Percentiles rank a stretch among this genome's conserved stretches.
Evolutionary conservation across 164 flowering plant genomes (phyloP).

Genomic region (Saururus chinensis): DNA sequence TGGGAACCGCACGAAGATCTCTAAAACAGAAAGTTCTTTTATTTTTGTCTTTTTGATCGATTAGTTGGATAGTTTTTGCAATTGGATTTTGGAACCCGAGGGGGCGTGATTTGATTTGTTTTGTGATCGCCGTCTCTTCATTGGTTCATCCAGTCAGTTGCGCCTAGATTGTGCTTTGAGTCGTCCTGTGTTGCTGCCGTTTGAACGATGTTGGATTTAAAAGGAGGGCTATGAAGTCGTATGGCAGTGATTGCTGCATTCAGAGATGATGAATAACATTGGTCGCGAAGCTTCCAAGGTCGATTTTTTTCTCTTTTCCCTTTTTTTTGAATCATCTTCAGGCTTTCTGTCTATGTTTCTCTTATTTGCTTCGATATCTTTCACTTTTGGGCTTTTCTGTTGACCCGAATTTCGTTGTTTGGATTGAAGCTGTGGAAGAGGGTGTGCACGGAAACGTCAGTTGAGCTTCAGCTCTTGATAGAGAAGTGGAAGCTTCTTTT

Average conservation of each 20-base stretch:
- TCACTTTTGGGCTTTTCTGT: background rate
- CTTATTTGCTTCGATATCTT: background rate
- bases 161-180: background rate
- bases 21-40: no score
- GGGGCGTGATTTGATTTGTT: no score
- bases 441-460: slow-evolving; percentile 51
- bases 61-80: no score
- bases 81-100: no score
- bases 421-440: slow-evolving; percentile 79
- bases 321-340: background rate
- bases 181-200: no score
- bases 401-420: slow-evolving; percentile 5
- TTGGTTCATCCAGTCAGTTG: background rate
- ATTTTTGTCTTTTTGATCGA: no score
- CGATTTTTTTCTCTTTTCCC: slow-evolving; percentile 1
- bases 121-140: background rate
- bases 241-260: slow-evolving; percentile 32
- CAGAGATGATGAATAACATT: slow-evolving; percentile 71
- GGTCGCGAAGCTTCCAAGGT: slow-evolving; percentile 58
- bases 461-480: slow-evolving; percentile 59
- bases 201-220: slow-evolving; percentile 24
- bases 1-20: no score
- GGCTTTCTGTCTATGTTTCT: background rate
- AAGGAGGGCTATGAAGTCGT: slow-evolving; percentile 34
- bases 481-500: slow-evolving; percentile 87